A percentile compares a stretch with the other conserved stretches of the same genome.
Conservation (phyloP, 2,329 filamentous ascomycete genomes). For the Colletotrichum nymphaeae region DNA sequence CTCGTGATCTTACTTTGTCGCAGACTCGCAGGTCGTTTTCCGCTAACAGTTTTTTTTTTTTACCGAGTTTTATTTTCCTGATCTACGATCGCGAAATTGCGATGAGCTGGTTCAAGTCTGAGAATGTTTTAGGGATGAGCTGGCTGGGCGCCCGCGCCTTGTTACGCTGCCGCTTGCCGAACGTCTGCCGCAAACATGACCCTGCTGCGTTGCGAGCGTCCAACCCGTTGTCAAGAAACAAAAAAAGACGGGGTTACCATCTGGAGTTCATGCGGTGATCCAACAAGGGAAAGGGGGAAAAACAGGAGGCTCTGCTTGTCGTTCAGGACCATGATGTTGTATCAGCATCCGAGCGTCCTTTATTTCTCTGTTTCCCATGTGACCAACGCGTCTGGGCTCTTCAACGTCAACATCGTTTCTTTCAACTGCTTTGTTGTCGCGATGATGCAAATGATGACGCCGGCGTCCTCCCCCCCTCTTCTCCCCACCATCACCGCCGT, state of each 20-base stretch:
- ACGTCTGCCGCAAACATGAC: not conserved
- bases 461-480: not conserved
- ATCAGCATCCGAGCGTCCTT: constrained; percentile 21
- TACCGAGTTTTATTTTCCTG: not conserved
- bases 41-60: no score
- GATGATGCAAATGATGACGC: constrained; percentile 25
- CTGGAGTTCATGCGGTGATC: constrained; percentile 5
- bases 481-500: not conserved
- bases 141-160: not conserved
- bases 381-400: not conserved
- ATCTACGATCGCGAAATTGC: constrained; percentile 33
- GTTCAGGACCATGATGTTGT: not conserved
- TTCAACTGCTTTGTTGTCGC: not conserved
- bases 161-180: not conserved
- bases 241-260: not conserved
- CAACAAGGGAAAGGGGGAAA: constrained; percentile 6
- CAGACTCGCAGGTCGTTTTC: no score
- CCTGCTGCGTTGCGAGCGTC: not conserved
- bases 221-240: not conserved
- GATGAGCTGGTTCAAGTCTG: constrained; percentile 21
- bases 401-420: not conserved
- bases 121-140: constrained; percentile 21
- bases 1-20: no score
- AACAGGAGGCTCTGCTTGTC: constrained; percentile 28
- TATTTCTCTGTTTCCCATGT: not conserved